A percentile compares a stretch with the other conserved stretches of the same genome.
Evolutionary conservation across 768 basidiomycete species (phyloP).

Genomic region (Collybiopsis confluens): DNA sequence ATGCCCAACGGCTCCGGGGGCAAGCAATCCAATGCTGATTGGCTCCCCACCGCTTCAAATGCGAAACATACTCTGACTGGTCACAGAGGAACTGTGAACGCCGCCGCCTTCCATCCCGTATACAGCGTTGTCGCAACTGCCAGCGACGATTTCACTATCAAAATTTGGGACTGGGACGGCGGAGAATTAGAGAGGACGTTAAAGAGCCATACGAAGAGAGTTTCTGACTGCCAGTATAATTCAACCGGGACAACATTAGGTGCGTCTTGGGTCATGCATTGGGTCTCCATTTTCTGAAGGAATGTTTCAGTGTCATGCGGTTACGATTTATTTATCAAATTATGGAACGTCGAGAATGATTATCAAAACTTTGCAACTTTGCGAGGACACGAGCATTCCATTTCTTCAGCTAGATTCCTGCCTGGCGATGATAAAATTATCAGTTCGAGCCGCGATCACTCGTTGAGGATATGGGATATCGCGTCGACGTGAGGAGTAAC

Average conservation of each 20-base stretch:
- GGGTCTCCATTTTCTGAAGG: background rate
- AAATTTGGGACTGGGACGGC: conserved; percentile 80
- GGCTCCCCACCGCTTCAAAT: conserved; percentile 50
- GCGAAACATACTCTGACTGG: conserved; percentile 43
- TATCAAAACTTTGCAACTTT: conserved; percentile 28
- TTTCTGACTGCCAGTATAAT: conserved; percentile 69
- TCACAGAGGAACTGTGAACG: conserved; percentile 53
- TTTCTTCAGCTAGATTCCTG: conserved; percentile 66
- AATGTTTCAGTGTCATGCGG: conserved; percentile 15
- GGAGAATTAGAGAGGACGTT: conserved; percentile 73
- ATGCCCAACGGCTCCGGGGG: conserved; percentile 24
- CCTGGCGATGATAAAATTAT: conserved; percentile 62
- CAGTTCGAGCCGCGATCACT: conserved; percentile 67
- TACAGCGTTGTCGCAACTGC: conserved; percentile 64
- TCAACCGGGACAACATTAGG: conserved; percentile 62
- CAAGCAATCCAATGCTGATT: conserved; percentile 36
- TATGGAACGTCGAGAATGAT: conserved; percentile 30
- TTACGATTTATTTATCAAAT: conserved; percentile 32
- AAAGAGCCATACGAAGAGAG: conserved; percentile 69
- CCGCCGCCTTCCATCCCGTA: conserved; percentile 66
- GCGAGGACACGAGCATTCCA: conserved; percentile 70
- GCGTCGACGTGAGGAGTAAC: conserved; percentile 53
- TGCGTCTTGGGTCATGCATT: conserved; percentile 19
- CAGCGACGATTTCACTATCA: conserved; percentile 65
- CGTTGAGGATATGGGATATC: conserved; percentile 67